A percentile compares a stretch with the other conserved stretches of the same genome.
Evolutionary conservation across 2,329 filamentous ascomycete genomes (phyloP).

Genomic region (Penicillium expansum): DNA sequence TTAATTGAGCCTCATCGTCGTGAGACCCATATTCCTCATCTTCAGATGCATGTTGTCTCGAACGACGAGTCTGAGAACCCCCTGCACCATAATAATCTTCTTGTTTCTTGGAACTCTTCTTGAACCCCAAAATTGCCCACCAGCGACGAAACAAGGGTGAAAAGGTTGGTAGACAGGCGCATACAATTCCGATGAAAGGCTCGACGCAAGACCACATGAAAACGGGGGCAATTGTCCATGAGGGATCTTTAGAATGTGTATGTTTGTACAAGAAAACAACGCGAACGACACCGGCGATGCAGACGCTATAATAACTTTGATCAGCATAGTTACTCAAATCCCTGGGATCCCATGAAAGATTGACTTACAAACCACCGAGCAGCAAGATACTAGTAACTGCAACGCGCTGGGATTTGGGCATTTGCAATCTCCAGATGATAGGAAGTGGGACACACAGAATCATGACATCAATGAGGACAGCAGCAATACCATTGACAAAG

Average conservation of each 20-base stretch:
- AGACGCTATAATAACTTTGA: neutral
- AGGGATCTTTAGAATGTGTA: neutral
- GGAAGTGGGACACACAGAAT: constrained; percentile 33
- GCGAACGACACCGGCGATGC: constrained; percentile 10
- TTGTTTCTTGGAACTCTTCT: neutral
- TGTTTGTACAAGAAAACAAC: constrained; percentile 2
- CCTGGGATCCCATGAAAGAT: neutral
- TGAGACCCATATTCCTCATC: neutral
- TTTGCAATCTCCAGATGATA: constrained; percentile 29
- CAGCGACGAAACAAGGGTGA: constrained; percentile 7
- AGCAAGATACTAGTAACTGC: constrained; percentile 31
- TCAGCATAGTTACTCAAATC: neutral
- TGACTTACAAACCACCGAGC: constrained; percentile 32
- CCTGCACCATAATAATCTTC: neutral
- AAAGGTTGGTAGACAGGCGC: constrained; percentile 9
- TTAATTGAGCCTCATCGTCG: constrained; percentile 4
- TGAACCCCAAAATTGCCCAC: neutral
- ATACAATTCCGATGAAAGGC: constrained; percentile 9
- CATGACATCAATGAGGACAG: constrained; percentile 32
- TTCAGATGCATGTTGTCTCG: neutral
- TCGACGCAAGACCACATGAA: constrained; percentile 13
- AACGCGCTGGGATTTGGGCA: constrained; percentile 28
- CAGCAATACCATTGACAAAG: constrained; percentile 27
- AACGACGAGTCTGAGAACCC: neutral
- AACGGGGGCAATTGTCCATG: constrained; percentile 9